Conservation (phyloP, 164 flowering plant genomes). For the Paratinospora sagittata region DNA sequence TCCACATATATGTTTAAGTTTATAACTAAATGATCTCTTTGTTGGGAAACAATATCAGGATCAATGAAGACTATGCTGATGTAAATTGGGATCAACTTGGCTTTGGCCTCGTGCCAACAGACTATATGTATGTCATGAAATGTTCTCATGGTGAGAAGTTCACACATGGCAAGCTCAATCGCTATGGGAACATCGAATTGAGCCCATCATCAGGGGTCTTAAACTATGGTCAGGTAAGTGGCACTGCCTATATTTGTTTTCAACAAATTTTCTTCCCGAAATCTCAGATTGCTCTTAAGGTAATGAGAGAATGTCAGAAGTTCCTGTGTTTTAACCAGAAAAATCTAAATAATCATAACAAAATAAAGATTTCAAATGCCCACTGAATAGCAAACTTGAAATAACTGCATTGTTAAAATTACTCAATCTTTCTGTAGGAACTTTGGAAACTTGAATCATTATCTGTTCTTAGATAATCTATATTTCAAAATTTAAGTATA, state of each 20-base stretch:
- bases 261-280: background rate
- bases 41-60: background rate
- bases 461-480: too few relatives aligned
- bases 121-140: constrained; percentile 66
- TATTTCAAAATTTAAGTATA: too few relatives aligned
- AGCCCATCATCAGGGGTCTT: constrained; percentile 74
- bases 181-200: constrained; percentile 64
- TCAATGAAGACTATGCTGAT: constrained; percentile 27
- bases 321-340: too few relatives aligned
- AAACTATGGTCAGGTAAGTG: constrained; percentile 72
- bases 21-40: background rate
- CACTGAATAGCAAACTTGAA: too few relatives aligned
- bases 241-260: background rate
- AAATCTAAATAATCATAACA: too few relatives aligned
- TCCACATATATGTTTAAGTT: too few relatives aligned
- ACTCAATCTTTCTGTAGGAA: too few relatives aligned
- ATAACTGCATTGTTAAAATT: too few relatives aligned
- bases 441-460: too few relatives aligned
- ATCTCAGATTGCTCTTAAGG: too few relatives aligned
- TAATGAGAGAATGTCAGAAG: too few relatives aligned
- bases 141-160: constrained; percentile 38
- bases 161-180: constrained; percentile 50
- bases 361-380: too few relatives aligned
- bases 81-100: constrained; percentile 70
- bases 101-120: constrained; percentile 55